A percentile compares a stretch with the other conserved stretches of the same genome.
These are phyloP conservation scores for Linum lewisii DNA, from an alignment of 345 rosid species.

Conservation along the genomic window DNA sequence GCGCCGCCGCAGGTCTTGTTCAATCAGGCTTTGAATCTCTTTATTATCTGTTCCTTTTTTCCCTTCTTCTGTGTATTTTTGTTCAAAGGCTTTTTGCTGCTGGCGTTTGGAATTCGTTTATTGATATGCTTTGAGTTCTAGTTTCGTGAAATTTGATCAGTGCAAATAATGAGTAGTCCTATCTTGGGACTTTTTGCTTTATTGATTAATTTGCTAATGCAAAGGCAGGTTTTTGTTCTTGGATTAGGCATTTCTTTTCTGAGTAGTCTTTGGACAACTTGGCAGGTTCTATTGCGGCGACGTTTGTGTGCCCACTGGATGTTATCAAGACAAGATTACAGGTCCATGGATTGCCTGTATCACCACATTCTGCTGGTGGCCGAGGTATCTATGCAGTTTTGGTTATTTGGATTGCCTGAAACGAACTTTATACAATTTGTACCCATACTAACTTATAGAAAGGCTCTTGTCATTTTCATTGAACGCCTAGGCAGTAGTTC, in stretches of 20 bases:
- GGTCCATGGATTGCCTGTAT: slow-evolving; percentile 70
- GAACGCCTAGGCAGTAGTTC: neutral
- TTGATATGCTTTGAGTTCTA: neutral
- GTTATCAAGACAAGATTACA: slow-evolving; percentile 95
- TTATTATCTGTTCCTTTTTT: neutral
- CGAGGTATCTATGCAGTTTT: slow-evolving; percentile 32
- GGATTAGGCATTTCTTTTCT: neutral
- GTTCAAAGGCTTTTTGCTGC: neutral
- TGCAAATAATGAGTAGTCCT: neutral
- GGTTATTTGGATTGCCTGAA: neutral
- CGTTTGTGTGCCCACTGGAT: slow-evolving; percentile 90
- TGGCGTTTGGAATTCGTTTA: slow-evolving; percentile 2
- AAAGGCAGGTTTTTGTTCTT: neutral
- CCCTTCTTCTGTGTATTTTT: neutral
- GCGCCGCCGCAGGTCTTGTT: slow-evolving; percentile 77
- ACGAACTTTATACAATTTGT: neutral
- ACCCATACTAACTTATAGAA: neutral
- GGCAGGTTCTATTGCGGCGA: slow-evolving; percentile 88
- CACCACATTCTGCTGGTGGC: slow-evolving; percentile 40
- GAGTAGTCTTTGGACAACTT: neutral
- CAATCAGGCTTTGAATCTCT: neutral
- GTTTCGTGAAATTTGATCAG: neutral
- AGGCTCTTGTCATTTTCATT: no score
- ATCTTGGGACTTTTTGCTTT: neutral
- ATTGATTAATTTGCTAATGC: neutral